A percentile compares a stretch with the other conserved stretches of the same genome.
Conservation (phyloP, 2,329 filamentous ascomycete genomes). For the Aphanoascus verrucosus region DNA sequence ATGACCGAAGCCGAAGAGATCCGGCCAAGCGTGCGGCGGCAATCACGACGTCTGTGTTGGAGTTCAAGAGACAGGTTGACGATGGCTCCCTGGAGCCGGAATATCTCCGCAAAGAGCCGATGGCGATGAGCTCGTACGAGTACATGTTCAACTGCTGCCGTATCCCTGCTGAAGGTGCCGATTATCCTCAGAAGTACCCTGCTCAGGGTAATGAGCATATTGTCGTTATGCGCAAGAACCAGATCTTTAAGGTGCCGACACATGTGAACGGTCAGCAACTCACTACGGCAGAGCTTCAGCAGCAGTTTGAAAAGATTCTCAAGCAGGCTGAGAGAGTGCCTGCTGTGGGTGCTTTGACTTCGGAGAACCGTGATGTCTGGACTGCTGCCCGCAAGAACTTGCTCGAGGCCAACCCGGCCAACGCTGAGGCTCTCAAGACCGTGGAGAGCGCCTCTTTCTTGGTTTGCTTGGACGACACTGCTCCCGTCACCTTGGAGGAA, state of each 20-base stretch:
- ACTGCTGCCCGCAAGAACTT: constrained; percentile 69
- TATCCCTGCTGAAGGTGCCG: constrained; percentile 68
- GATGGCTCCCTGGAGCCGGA: constrained; percentile 76
- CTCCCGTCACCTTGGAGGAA: constrained; percentile 88
- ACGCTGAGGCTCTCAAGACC: constrained; percentile 63
- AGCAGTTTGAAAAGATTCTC: constrained; percentile 78
- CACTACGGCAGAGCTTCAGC: constrained; percentile 78
- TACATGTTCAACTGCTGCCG: constrained; percentile 98
- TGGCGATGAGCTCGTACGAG: constrained; percentile 97
- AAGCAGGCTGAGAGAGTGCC: constrained; percentile 61
- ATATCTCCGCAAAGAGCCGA: constrained; percentile 95
- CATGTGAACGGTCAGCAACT: constrained; percentile 75
- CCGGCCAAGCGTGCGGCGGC: constrained; percentile 89
- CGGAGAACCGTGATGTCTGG: constrained; percentile 90
- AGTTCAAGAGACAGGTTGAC: constrained; percentile 93
- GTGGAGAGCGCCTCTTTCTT: constrained; percentile 87
- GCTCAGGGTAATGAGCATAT: constrained; percentile 72
- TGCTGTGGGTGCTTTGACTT: constrained; percentile 73
- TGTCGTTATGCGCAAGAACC: constrained; percentile 84
- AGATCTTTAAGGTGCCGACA: constrained; percentile 86
- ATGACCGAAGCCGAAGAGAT: constrained; percentile 77
- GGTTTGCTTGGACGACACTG: constrained; percentile 83
- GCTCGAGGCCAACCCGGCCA: constrained; percentile 63
- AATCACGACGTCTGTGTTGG: constrained; percentile 70
- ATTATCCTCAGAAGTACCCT: constrained; percentile 73